Evolutionary conservation across 2,329 filamentous ascomycete genomes (phyloP).

Genomic region (Fusarium vanettenii): DNA sequence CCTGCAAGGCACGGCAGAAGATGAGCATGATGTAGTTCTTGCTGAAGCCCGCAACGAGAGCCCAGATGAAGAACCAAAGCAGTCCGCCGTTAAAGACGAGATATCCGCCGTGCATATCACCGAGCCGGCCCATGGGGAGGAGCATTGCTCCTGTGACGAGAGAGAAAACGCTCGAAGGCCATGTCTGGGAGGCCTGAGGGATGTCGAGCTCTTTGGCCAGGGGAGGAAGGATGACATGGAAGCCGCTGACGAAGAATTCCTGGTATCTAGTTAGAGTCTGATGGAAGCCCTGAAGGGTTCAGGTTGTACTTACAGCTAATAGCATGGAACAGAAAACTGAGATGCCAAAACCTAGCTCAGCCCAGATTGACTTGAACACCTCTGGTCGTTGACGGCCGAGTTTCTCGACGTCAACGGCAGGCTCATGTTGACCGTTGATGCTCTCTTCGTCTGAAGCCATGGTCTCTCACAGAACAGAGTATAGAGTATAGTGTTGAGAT

Average conservation of each 20-base stretch:
- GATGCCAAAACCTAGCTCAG: slow-evolving; percentile 39
- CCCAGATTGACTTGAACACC: slow-evolving; percentile 38
- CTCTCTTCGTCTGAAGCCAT: slow-evolving; percentile 36
- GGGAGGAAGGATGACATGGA: slow-evolving; percentile 69
- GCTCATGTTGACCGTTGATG: slow-evolving; percentile 8
- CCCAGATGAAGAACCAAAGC: slow-evolving; percentile 76
- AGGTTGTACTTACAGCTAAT: slow-evolving; percentile 32
- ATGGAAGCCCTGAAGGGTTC: too few species aligned
- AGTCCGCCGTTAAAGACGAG: slow-evolving; percentile 69
- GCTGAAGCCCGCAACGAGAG: slow-evolving; percentile 76
- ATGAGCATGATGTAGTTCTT: slow-evolving; percentile 76
- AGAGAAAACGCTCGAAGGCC: slow-evolving; percentile 73
- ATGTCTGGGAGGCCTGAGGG: slow-evolving; percentile 69
- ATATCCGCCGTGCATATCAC: slow-evolving; percentile 73
- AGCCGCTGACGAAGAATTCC: slow-evolving; percentile 45
- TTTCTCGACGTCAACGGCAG: slow-evolving; percentile 35
- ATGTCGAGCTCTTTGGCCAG: slow-evolving; percentile 72
- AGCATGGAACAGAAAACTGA: slow-evolving; percentile 42
- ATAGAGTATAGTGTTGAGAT: background rate
- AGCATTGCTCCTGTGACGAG: slow-evolving; percentile 67
- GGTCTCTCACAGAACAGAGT: background rate
- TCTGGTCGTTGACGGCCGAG: slow-evolving; percentile 42
- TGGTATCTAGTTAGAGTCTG: slow-evolving; percentile 12
- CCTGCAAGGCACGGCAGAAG: slow-evolving; percentile 78
- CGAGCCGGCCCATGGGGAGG: slow-evolving; percentile 71